Base-by-base conservation (phyloP, 2,329 filamentous ascomycete species). In the Dendrostoma leiphaemia region DNA sequence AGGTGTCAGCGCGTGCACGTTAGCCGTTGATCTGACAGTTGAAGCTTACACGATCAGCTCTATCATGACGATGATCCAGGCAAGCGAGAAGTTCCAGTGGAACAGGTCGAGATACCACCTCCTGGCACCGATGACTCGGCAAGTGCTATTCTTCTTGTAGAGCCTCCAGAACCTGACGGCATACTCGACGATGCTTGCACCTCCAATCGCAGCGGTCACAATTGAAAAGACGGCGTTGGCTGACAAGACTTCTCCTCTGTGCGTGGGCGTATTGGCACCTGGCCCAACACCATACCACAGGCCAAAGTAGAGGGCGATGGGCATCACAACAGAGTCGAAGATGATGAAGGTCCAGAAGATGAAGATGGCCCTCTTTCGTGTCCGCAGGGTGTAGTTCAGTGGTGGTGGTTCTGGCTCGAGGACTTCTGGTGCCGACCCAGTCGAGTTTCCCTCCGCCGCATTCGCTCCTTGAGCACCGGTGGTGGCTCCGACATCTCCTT, bases 21-120 rank as follows among this genome's bases (percentile, higher is more conserved):
- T n/a, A n/a, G n/a, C n/a, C 15, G 34, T 51, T 13, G 54, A 50
- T 10, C 6, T 15, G n/a, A 7, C n/a, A n/a, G 15, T 28, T 9
- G 17, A 13, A 3, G 59, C 64, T 61, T 61, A 67, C 64, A 79
- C 73, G 59, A 82, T 79, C 21, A 82, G 70, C 60, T 82, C 78
- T 46, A 81, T 71, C 76, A 82, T 81, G 62, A 82, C 72, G 53
- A 80, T 74, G 45, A 81, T 70, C 78, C 79, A 81, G 12, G 74
- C 78, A 3, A 80, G 61, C 3, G 74, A 75, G 43, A 81, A 74
- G 59, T 80, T 81, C 79, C 79, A 82, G 54, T 82, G 80, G 63
- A 82, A 82, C 71, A 74, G 81, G 55, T 83, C 80, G 15, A 82
- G 69, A 64, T 78, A 68, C 59, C 56, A 55, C 29, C 59, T 47